Base-by-base conservation (phyloP, 106 monocot species). In the Platanthera guangdongensis region DNA sequence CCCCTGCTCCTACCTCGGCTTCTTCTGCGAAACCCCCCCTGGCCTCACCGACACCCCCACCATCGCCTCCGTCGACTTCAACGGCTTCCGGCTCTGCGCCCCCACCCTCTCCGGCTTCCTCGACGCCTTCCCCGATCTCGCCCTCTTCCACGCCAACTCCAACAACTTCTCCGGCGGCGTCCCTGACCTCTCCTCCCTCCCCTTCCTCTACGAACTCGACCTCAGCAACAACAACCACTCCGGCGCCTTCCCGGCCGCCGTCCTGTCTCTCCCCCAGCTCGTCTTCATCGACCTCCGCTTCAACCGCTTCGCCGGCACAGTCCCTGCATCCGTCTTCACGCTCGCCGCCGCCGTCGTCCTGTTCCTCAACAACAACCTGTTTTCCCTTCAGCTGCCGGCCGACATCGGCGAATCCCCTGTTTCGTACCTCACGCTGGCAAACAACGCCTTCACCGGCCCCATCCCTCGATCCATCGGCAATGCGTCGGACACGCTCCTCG, bases 201-300 rank as follows among this genome's bases (percentile, higher is more conserved):
- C 52, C 4, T 85, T 67, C 75, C 62, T 92, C 82, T 92, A 81
- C 84, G 91, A 92, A 80, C 81, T 92, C 54, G 91, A 92, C 75
- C 14, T 92, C 71, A 86, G 86, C 75, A 92, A 86, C 84, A 92
- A 92, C 79, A 21, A 55, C 2, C 69, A 81, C 78, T 53, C 51
- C 50, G 91, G 91, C 9, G 10, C 21, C 4, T 89, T 86, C 79
- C 89, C 89, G 10, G 1, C 21, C 64, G 65, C 63, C 79, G 52
- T 57, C 7, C 74, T 75, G 32, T 15, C 39, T 16, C 54, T 57
- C 15, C 0, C 9, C 82, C 75, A 79, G 70, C 53, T 85, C 48
- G 72, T 50, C 47, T 82, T 77, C 73, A 60, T 76, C 13, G 47
- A 53, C 64, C 52, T 75, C 47, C 12, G 64, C 55, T 75, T 32